phyloP scores from a whole-genome alignment of 2,329 filamentous ascomycete species.

The Colletotrichum musicola region DNA sequence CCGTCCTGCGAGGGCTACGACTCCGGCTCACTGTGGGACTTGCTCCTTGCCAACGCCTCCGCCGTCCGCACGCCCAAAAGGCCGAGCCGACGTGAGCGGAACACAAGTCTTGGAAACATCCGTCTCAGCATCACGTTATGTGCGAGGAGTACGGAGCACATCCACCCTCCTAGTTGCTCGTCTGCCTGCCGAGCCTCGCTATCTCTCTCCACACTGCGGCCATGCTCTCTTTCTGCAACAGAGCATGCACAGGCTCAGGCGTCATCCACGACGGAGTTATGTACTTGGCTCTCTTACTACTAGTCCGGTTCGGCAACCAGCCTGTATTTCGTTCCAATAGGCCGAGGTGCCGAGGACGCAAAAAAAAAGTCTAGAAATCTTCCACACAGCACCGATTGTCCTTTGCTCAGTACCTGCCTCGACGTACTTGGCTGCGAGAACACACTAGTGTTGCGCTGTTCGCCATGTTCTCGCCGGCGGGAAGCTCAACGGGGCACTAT shows the following conservation, averaged over 20 bases:
- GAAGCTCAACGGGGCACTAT: constrained; percentile 12
- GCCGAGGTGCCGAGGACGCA: constrained; percentile 2
- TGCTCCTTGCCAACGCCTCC: constrained; percentile 22
- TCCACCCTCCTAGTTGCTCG: constrained; percentile 3
- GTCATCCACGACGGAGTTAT: neutral
- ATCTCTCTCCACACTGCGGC: constrained; percentile 22
- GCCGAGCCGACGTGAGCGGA: constrained; percentile 30
- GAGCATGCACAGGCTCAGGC: neutral
- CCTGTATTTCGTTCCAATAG: neutral
- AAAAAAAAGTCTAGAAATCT: neutral
- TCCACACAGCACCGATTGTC: neutral
- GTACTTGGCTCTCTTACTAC: neutral
- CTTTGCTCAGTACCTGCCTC: neutral
- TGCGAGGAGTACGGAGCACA: constrained; percentile 15
- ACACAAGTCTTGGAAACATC: constrained; percentile 14
- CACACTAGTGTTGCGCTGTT: neutral
- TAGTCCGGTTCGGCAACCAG: neutral
- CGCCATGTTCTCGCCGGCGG: neutral
- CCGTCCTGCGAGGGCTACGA: constrained; percentile 11
- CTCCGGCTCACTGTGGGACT: constrained; percentile 21
- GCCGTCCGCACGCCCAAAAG: constrained; percentile 29
- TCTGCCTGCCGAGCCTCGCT: constrained; percentile 26
- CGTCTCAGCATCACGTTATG: constrained; percentile 13
- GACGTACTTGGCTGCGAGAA: neutral
- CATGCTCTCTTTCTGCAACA: constrained; percentile 22